Base-by-base conservation (phyloP, 2,329 filamentous ascomycete genomes). In the Fusarium sp. region DNA sequence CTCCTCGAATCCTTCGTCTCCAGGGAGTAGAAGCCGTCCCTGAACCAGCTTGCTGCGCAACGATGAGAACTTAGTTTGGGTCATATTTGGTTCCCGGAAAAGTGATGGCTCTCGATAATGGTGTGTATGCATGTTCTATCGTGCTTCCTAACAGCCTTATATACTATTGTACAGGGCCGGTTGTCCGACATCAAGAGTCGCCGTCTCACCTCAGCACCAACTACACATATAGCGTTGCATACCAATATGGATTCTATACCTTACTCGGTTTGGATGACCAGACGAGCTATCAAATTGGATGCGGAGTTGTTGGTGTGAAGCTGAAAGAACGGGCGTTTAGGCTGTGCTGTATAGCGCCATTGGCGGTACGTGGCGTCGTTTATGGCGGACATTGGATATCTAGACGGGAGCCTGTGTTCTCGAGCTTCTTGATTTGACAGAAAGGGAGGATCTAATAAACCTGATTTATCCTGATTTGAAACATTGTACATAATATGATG, bases 21-120 rank as follows among this genome's bases (percentile, higher is more conserved):
- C 78, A 18, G 82, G 80, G 6, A 80, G 72, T 21, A 83, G 73
- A 32, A 84, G 69, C 19, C 73, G 72, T 60, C 82, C 80, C 58
- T 69, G 64, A 37, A 57, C 64, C 19, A 79, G 46, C 32, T 72
- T 47, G 25, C 69, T 56, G 42, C 73, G 76, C 28, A 79, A 56
- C 9, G 67, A 44, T 12, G 61, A 60, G 59, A 75, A 77, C 35
- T 67, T 74, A 30, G 52, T 54, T 25, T 57, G 56, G 19, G 72
- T 32, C 75, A 77, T 78, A 12, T 44, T 65, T 38, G 12, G 32
- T 37, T 50, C 50, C 32, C 37, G 18, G 44, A 50, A 23, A 28
- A 13, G 21, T 43, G n/a, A 15, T 25, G 40, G 5, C 21, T 58
- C n/a, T 54, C 9, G 11, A 53, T 19, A n/a, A 46, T 30, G 23